A percentile compares a stretch with the other conserved stretches of the same genome.
phyloP scores from a whole-genome alignment of 1,284 basidiomycete species.

The Trichosporon sp. region DNA sequence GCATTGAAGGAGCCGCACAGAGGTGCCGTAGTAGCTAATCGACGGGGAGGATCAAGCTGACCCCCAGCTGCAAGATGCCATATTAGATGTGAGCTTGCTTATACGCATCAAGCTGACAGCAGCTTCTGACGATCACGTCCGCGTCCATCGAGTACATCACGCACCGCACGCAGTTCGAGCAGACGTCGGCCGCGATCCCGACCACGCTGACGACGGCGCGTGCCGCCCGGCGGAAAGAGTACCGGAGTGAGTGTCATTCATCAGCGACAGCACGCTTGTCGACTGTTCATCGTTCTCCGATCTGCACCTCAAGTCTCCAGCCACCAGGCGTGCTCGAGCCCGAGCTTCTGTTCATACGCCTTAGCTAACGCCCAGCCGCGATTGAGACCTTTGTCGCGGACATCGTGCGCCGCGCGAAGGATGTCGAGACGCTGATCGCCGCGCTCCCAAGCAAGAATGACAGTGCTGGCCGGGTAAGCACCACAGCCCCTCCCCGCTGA shows the following conservation, averaged over 20 bases:
- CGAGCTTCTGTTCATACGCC: neutral
- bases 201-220: slow-evolving; percentile 32
- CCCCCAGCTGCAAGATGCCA: slow-evolving; percentile 48
- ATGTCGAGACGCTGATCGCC: slow-evolving; percentile 42
- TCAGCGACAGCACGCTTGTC: too few species aligned
- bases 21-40: too few species aligned
- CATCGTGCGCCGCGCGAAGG: slow-evolving; percentile 43
- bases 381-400: slow-evolving; percentile 46
- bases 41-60: neutral
- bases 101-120: neutral
- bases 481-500: neutral
- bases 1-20: too few species aligned
- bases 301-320: too few species aligned
- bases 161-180: slow-evolving; percentile 45
- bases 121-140: slow-evolving; percentile 48
- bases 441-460: slow-evolving; percentile 43
- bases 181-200: slow-evolving; percentile 39
- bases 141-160: slow-evolving; percentile 49
- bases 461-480: slow-evolving; percentile 34
- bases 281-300: too few species aligned
- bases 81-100: slow-evolving; percentile 38
- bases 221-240: slow-evolving; percentile 34
- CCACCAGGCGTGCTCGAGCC: too few species aligned
- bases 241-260: slow-evolving; percentile 25
- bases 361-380: slow-evolving; percentile 27